phyloP scores from a whole-genome alignment of 345 rosid genomes.

The Aegle marmelos region DNA sequence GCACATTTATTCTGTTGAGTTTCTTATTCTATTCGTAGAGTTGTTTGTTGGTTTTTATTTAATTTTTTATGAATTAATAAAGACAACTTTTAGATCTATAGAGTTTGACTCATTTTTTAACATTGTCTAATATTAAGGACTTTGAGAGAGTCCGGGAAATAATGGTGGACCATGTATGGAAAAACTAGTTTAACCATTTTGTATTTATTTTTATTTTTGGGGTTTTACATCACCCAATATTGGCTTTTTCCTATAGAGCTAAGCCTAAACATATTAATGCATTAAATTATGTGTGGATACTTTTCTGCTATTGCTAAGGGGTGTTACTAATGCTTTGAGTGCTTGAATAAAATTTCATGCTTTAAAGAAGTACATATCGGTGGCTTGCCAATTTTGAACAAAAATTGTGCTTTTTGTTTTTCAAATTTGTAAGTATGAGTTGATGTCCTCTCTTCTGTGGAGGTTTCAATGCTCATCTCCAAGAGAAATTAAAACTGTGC shows the following conservation, averaged over 20 bases:
- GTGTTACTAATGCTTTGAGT: background rate
- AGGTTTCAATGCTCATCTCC: background rate
- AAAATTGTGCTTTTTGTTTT: background rate
- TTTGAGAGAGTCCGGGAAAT: background rate
- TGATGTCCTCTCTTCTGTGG: background rate
- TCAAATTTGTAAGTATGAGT: background rate
- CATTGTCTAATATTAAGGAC: background rate
- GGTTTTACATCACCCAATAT: conserved; percentile 4
- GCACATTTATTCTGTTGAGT: background rate
- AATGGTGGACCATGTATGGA: conserved; percentile 8
- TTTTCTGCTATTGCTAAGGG: background rate
- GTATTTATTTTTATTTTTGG: background rate
- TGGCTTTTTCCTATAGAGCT: conserved; percentile 9
- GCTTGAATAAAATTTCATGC: background rate
- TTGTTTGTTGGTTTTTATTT: too few species aligned
- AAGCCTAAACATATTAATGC: background rate
- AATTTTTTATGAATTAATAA: background rate
- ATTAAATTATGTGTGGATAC: background rate
- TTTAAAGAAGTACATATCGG: background rate
- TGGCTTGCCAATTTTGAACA: background rate
- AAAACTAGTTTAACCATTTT: background rate
- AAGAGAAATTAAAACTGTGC: background rate
- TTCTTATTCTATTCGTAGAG: conserved; percentile 1
- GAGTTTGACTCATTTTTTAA: background rate
- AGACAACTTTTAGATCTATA: background rate